These are phyloP conservation scores for Mycosphaerelloides madeirae DNA, from an alignment of 2,329 filamentous ascomycete species.

Conservation along the genomic window DNA sequence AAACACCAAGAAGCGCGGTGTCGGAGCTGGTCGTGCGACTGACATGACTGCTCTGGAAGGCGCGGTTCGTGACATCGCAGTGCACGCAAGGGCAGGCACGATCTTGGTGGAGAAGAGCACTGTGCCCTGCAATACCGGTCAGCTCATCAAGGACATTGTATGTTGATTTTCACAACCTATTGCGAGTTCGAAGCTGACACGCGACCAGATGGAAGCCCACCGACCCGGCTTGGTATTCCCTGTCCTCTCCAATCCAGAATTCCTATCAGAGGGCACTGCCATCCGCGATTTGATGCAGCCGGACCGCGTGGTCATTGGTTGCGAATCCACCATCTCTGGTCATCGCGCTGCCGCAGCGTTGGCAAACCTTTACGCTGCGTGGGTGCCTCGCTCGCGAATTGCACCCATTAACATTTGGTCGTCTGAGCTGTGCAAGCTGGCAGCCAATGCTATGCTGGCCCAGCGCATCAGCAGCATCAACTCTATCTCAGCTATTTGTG, in stretches of 20 bases:
- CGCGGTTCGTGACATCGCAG: constrained; percentile 61
- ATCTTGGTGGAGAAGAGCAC: constrained; percentile 80
- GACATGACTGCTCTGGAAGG: constrained; percentile 68
- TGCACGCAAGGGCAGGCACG: constrained; percentile 58
- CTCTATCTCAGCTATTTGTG: constrained; percentile 70
- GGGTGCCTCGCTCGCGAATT: constrained; percentile 64
- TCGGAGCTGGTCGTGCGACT: constrained; percentile 64
- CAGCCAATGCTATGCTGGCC: constrained; percentile 72
- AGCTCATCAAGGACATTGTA: constrained; percentile 63
- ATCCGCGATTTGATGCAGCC: constrained; percentile 65
- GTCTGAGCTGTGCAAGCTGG: constrained; percentile 71
- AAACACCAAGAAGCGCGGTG: constrained; percentile 65
- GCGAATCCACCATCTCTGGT: constrained; percentile 56
- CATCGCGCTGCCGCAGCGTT: constrained; percentile 59
- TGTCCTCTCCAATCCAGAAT: constrained; percentile 75
- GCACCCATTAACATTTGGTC: constrained; percentile 70
- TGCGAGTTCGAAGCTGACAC: neutral
- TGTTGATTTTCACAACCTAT: constrained; percentile 19
- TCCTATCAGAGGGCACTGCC: constrained; percentile 71
- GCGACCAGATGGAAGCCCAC: constrained; percentile 38
- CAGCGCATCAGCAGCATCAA: constrained; percentile 79
- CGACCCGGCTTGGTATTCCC: constrained; percentile 68
- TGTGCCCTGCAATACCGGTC: constrained; percentile 68
- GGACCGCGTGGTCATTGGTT: constrained; percentile 72
- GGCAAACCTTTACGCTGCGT: constrained; percentile 62